Conservation (phyloP, 805 yeast genomes). For the Teunomyces aglyptinius region DNA sequence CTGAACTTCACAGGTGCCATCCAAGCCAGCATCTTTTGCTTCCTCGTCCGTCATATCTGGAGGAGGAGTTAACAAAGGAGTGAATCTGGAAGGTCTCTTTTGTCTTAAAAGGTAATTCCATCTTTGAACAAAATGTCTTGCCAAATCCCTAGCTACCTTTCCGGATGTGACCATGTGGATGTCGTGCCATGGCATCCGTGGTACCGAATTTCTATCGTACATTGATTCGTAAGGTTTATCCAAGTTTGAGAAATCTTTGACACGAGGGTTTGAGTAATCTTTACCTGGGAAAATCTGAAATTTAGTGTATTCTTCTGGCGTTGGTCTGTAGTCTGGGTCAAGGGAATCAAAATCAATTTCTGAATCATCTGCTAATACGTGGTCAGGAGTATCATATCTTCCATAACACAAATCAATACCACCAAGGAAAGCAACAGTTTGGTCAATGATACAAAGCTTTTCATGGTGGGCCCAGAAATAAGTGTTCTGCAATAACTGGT, state of each 20-base stretch:
- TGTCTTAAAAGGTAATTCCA: conserved; percentile 94
- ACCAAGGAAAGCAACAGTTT: conserved; percentile 85
- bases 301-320: conserved; percentile 42
- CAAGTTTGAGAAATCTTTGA: conserved; percentile 76
- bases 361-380: conserved; percentile 77
- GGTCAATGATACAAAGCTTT: conserved; percentile 82
- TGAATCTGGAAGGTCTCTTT: conserved; percentile 89
- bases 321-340: conserved; percentile 26
- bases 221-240: conserved; percentile 87
- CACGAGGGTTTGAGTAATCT: conserved; percentile 95
- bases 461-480: conserved; percentile 99
- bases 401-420: conserved; percentile 97
- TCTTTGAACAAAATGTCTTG: conserved; percentile 94
- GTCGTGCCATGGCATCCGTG: conserved; percentile 99
- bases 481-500: conserved; percentile 88
- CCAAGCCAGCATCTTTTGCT: conserved; percentile 54
- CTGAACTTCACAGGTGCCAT: conserved; percentile 91
- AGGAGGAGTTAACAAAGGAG: conserved; percentile 92
- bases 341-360: conserved; percentile 32
- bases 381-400: conserved; percentile 95
- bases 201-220: conserved; percentile 77
- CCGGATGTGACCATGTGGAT: conserved; percentile 95
- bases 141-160: conserved; percentile 86
- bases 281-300: conserved; percentile 89
- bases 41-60: conserved; percentile 79